These are phyloP conservation scores for Boletus rex-veris DNA, from an alignment of 768 basidiomycete species.

Conservation along the genomic window DNA sequence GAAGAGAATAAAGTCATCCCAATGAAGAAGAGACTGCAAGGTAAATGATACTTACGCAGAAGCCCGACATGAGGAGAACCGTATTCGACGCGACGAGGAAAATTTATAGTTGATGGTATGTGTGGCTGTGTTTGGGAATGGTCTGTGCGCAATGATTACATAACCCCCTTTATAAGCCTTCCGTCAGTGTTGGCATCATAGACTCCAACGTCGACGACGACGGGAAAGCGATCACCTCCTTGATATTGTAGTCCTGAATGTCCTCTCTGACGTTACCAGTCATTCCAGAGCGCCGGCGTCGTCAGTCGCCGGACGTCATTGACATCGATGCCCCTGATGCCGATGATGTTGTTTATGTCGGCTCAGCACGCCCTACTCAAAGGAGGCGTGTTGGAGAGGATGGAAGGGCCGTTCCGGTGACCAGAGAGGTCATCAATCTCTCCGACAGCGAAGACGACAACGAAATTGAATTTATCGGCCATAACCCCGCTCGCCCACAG, in stretches of 20 bases:
- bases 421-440: slow-evolving; percentile 32
- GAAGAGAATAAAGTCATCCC: slow-evolving; percentile 85
- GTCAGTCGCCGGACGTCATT: slow-evolving; percentile 35
- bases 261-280: slow-evolving; percentile 7
- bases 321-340: slow-evolving; percentile 43
- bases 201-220: slow-evolving; percentile 22
- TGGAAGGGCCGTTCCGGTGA: slow-evolving; percentile 16
- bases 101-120: slow-evolving; percentile 27
- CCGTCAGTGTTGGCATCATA: background rate
- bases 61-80: background rate
- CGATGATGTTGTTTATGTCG: slow-evolving; percentile 29
- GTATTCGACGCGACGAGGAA: background rate
- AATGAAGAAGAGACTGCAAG: slow-evolving; percentile 1
- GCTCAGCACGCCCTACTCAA: slow-evolving; percentile 23
- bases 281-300: slow-evolving; percentile 12
- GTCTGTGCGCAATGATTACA: slow-evolving; percentile 32
- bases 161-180: slow-evolving; percentile 19
- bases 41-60: slow-evolving; percentile 12
- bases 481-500: slow-evolving; percentile 17
- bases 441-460: slow-evolving; percentile 41
- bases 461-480: slow-evolving; percentile 28
- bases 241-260: slow-evolving; percentile 20
- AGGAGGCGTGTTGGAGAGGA: slow-evolving; percentile 26
- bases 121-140: slow-evolving; percentile 29
- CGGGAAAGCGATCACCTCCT: background rate